Base-by-base conservation (phyloP, 73 alveolate genomes). In the Halteria grandinella region DNA sequence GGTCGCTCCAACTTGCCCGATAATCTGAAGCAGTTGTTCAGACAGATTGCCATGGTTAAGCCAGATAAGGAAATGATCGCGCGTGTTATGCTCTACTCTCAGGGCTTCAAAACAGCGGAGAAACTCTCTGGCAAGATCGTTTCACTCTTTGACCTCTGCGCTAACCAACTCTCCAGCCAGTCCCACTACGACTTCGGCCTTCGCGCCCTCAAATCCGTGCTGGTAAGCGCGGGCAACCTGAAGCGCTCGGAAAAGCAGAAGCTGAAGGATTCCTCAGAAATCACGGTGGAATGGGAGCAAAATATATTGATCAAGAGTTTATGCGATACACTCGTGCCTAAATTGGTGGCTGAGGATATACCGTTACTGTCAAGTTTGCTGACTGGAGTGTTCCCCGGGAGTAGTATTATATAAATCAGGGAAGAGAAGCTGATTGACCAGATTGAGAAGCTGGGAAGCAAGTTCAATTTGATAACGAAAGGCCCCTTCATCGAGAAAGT, bases 161-260 rank as follows among this genome's bases (percentile, higher is more conserved):
- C 77, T 52, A 91, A 92, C 71, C 97, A 98, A 79, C 89, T 98
- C 28, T 91, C 98, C 36, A 86, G 95, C 43, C 98, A 98, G 80
- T 97, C 99, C 41, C 99, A 98, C 75, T 98, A 98, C 75, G 99
- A 98, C 89, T 98, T 98, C 60, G 99, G 99, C n/a, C 89, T 98
- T 48, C 84, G 99, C 78, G 99, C 99, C 10, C 79, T 98, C 45
- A 98, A 98, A 83, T 83, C 98, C 60, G 99, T 95, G 64, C 88
- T 95, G 24, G 97, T 94, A 14, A 79, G 95, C 39, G 99, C 99
- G 8, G 99, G 99, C 79, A 93, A 94, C 74, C 79, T 95, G 85
- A 97, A 95, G 91, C 86, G 99, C 87, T 91, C 94, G 28, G 99
- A 95, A 64, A 95, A 90, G 78, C 74, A 79, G 32, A 97, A 95